Evolutionary conservation across 345 rosid genomes (phyloP), one percentile per base, ranked within the genome.

Genomic region (Acer negundo): DNA sequence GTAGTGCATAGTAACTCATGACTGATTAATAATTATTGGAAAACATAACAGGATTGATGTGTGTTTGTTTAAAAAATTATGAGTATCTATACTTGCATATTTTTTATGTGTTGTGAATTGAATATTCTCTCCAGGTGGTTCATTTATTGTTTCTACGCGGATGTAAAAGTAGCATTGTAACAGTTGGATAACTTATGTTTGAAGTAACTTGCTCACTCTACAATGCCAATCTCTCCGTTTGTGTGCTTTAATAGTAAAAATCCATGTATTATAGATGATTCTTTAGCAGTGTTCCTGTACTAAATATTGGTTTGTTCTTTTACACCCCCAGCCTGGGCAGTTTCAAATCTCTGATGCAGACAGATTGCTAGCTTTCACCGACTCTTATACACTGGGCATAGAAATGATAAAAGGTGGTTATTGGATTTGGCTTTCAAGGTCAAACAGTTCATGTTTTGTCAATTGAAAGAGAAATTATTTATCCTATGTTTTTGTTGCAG

Each of bases 341-440:
- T 84, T 86, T 78, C 73, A 78, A 62, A 66, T 85, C 40, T 84
- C 87, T 31, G 92, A 93, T 72, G 82, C 80, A 51, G 91, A 87
- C 75, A 89, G 87, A 73, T 82, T 94, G 84, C 86, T 62, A 75
- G 88, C 90, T 63, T 95, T 95, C 73, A 40, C 78, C 51, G 86
- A 89, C 74, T 90, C 96, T 46, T 95, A 95, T 81, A 83, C 82
- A 49, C 77, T 95, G 70, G 98, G 99, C 81, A 83, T 85, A 73
- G 87, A 80, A 66, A 82, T 94, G 86, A 87, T 95, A 63, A 86
- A 81, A 88, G 99, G 99, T 93, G 74, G 80, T 79, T 69, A 19
- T 12, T 51, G 3, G 70, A 22, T 73, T 58, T 69, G 23, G 73
- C 51, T 80, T 73, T 65, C 55, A 1, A 64, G 28, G 67, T 53